These are phyloP conservation scores for Carex kokanica DNA, from an alignment of 176 grass and related monocot genomes.

Conservation along the genomic window DNA sequence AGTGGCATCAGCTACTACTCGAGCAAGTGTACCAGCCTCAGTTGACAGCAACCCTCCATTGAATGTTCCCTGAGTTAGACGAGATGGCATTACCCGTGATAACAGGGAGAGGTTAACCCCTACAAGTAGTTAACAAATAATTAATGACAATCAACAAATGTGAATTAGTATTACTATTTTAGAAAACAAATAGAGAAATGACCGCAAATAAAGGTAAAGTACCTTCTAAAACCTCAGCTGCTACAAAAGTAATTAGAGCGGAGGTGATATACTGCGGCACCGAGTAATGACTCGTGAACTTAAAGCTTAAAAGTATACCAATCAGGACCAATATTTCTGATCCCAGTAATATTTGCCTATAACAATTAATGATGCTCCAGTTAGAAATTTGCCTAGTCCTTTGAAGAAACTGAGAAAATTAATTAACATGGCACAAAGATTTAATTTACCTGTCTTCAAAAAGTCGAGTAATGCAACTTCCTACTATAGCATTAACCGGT, in stretches of 20 bases:
- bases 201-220: not conserved
- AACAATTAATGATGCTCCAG: slow-evolving; percentile 9
- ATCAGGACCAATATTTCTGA: slow-evolving; percentile 79
- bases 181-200: not conserved
- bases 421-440: not conserved
- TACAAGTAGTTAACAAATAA: slow-evolving; percentile 34
- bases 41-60: slow-evolving; percentile 89
- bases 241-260: slow-evolving; percentile 77
- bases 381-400: not conserved
- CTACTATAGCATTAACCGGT: slow-evolving; percentile 81
- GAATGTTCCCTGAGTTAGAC: slow-evolving; percentile 78
- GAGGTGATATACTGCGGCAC: slow-evolving; percentile 69
- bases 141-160: not conserved
- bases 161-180: not conserved
- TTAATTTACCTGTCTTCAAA: slow-evolving; percentile 73
- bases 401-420: not conserved
- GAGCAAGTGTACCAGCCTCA: slow-evolving; percentile 73
- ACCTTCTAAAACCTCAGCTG: slow-evolving; percentile 92
- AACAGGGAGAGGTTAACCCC: slow-evolving; percentile 84
- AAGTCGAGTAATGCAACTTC: slow-evolving; percentile 68
- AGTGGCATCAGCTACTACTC: slow-evolving; percentile 74
- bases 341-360: slow-evolving; percentile 74
- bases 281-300: slow-evolving; percentile 51
- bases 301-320: slow-evolving; percentile 63
- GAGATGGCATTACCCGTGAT: slow-evolving; percentile 83